Conservation (phyloP, 148 eudicot species). For the Vaccinium vitisidaea region DNA sequence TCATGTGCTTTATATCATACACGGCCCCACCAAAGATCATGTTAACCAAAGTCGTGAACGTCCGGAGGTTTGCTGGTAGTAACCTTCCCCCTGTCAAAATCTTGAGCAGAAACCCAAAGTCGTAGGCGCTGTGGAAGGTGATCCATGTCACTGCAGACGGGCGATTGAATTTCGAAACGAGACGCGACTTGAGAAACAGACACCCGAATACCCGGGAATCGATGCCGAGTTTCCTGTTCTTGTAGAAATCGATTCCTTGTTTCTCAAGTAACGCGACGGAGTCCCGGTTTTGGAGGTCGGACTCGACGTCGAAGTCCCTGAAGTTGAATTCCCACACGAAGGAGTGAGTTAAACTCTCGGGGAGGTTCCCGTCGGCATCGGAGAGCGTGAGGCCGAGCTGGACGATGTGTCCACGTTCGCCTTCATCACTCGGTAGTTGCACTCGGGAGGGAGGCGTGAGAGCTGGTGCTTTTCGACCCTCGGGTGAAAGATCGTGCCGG, state of each 20-base stretch:
- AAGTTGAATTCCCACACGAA: conserved; percentile 34
- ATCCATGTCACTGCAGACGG: conserved; percentile 7
- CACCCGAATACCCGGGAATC: background rate
- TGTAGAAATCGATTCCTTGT: conserved; percentile 27
- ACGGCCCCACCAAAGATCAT: background rate
- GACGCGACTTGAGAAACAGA: background rate
- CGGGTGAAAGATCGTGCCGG: background rate
- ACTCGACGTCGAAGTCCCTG: conserved; percentile 13
- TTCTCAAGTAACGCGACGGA: conserved; percentile 18
- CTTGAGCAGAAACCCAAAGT: conserved; percentile 22
- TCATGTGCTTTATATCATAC: conserved; percentile 17
- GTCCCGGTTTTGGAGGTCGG: background rate
- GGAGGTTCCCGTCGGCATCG: conserved; percentile 19
- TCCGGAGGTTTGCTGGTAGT: background rate
- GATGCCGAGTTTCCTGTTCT: conserved; percentile 10
- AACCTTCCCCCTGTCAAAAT: background rate
- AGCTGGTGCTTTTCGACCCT: background rate
- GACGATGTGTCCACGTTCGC: conserved; percentile 18
- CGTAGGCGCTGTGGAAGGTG: conserved; percentile 23
- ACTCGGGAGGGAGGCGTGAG: background rate
- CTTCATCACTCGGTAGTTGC: background rate
- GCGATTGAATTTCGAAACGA: background rate
- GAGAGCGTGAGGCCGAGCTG: conserved; percentile 30
- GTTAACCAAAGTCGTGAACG: background rate
- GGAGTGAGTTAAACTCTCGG: background rate